Conservation (phyloP, 768 basidiomycete genomes). For the Mycena polygramma region DNA sequence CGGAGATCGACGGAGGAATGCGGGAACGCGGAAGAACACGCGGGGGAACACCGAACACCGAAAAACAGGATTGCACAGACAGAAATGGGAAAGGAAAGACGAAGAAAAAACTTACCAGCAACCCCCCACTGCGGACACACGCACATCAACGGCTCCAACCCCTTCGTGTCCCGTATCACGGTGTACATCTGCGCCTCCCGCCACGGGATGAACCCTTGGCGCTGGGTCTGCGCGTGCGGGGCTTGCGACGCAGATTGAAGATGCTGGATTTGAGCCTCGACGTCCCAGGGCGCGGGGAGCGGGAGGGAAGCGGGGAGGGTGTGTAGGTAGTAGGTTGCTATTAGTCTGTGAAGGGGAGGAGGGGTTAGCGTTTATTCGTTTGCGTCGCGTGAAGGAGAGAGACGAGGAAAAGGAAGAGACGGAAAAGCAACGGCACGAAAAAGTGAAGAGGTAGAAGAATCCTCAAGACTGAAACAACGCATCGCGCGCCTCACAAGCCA, state of each 20-base stretch:
- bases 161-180: conserved; percentile 20
- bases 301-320: neutral
- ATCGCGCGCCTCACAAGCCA: too few relatives aligned
- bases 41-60: too few relatives aligned
- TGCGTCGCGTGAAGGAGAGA: neutral
- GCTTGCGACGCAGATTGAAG: too few relatives aligned
- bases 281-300: conserved; percentile 22
- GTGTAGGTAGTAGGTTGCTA: conserved; percentile 23
- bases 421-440: too few relatives aligned
- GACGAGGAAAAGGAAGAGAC: too few relatives aligned
- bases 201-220: neutral
- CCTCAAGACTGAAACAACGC: too few relatives aligned
- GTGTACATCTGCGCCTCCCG: conserved; percentile 1
- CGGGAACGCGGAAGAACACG: too few relatives aligned
- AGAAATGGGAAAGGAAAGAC: too few relatives aligned
- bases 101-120: conserved; percentile 3
- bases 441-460: too few relatives aligned
- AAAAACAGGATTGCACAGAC: too few relatives aligned
- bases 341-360: conserved; percentile 13
- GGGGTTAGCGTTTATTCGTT: neutral
- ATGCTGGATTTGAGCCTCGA: neutral
- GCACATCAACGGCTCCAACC: conserved; percentile 23
- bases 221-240: neutral
- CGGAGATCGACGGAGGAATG: too few relatives aligned
- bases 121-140: conserved; percentile 32